Base-by-base conservation (phyloP, 2,329 filamentous ascomycete species). In the Scopulariopsis brevicaulis region DNA sequence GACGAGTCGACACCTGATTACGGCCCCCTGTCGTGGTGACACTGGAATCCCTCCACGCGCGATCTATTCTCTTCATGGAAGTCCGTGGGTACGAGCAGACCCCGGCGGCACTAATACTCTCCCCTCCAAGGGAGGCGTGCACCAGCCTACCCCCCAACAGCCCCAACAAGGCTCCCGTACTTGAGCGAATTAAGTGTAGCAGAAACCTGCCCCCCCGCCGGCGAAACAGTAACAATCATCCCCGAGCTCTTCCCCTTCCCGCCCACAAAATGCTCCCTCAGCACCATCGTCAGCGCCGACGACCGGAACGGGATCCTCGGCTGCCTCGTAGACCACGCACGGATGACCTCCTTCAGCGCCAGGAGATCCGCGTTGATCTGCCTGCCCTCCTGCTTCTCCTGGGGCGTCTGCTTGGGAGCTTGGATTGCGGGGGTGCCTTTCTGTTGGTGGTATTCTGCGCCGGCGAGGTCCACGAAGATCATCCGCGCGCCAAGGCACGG, bases 311-410 rank as follows among this genome's bases (percentile, higher is more conserved):
- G 74, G 37, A 75, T 72, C 2, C 71, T 64, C 1, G 62, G 14
- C 55, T 70, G 64, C n/a, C 64, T 65, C 24, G 57, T 58, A 0
- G 72, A 64, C 57, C 71, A 67, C 1, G 74, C 73, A 1, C 74
- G 65, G n/a, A 77, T 75, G 4, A 77, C 74, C 57, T 76, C 73
- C 59, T 77, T 76, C 54, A 77, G 62, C 0, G 73, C 70, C 10
- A 77, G 68, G 5, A 76, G 65, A 61, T 76, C 74, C 0, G 70
- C 68, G 37, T 77, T 77, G 59, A 77, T 76, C 62, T 77, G 72
- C 8, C 71, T 62, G 0, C 72, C 70, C 61, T 75, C 67, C 54
- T 70, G 69, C 14, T 66, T 67, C 59, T 76, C 74, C 54, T 74
- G 69, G 0, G 67, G 61, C 0, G 68, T 71, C 59, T 69, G 70